Evolutionary conservation across 177 flowering plant species (phyloP).

Genomic region (Tripterygium wilfordii): DNA sequence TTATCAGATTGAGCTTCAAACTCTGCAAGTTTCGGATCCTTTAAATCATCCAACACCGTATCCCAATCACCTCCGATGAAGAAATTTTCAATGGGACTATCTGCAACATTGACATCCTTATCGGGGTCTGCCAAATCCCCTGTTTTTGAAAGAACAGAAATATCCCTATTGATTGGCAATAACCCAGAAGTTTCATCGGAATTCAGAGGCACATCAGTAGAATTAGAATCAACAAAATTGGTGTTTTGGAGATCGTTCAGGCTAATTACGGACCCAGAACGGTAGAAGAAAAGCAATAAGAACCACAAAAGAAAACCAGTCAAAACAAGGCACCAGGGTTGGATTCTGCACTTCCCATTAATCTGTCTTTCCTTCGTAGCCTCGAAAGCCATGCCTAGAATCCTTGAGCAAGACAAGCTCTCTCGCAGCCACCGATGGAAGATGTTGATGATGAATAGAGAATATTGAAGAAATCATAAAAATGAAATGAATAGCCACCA

Average conservation of each 20-base stretch:
- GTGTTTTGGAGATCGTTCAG: constrained; percentile 9
- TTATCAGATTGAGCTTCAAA: neutral
- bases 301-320: constrained; percentile 32
- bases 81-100: constrained; percentile 1
- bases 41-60: neutral
- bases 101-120: neutral
- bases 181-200: neutral
- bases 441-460: no score
- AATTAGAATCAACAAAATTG: constrained; percentile 1
- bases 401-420: no score
- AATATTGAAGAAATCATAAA: no score
- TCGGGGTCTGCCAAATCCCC: neutral
- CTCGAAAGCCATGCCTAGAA: no score
- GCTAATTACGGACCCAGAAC: constrained; percentile 11
- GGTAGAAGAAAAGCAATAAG: constrained; percentile 30
- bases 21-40: neutral
- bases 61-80: constrained; percentile 5
- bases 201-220: neutral
- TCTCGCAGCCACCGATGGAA: no score
- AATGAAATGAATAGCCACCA: no score
- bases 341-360: constrained; percentile 18
- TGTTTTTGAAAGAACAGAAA: no score
- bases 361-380: constrained; percentile 18
- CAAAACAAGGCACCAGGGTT: constrained; percentile 33
- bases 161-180: no score